phyloP scores from a whole-genome alignment of 306 rosid species.

The Castanopsis chinensis region DNA sequence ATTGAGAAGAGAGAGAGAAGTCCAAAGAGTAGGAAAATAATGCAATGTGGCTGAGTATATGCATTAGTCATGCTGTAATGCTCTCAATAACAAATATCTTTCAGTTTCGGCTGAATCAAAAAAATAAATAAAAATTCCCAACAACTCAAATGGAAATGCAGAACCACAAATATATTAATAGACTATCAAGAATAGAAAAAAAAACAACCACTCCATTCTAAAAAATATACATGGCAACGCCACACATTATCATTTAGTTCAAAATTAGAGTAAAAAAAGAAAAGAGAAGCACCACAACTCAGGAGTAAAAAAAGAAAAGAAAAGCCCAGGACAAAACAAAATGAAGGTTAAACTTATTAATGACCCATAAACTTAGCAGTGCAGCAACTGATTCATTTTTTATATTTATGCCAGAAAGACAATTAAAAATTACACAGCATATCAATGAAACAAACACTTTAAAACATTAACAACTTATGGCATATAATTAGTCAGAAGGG shows the following conservation, averaged over 20 bases:
- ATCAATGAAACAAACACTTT: background rate
- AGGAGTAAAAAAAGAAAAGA: background rate
- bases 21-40: no score
- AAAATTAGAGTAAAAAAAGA: background rate
- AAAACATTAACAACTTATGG: background rate
- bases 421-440: background rate
- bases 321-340: no score
- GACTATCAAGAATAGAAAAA: background rate
- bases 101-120: no score
- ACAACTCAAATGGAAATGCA: background rate
- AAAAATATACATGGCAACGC: background rate
- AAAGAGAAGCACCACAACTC: background rate
- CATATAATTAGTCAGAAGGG: conserved; percentile 23
- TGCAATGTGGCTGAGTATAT: no score
- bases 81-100: no score
- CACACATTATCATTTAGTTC: background rate
- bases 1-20: no score
- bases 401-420: background rate
- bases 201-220: background rate
- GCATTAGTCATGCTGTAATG: no score
- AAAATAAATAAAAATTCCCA: no score
- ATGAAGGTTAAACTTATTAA: background rate
- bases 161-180: background rate
- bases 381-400: background rate
- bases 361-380: background rate